Evolutionary conservation across 106 monocot species (phyloP).

Genomic region (Acorus gramineus): DNA sequence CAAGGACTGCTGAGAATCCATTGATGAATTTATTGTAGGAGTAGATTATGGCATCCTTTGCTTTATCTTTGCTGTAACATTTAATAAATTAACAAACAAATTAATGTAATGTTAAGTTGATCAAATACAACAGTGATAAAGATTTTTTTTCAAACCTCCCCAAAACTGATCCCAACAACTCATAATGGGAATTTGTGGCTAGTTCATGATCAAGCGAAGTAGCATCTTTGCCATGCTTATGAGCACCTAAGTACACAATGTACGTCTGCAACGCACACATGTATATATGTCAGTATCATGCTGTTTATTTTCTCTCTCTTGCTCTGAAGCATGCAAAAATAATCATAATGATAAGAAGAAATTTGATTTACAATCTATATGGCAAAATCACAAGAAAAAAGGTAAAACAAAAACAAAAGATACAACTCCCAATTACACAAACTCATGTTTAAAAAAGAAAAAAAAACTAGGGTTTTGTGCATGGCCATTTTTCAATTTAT

Average conservation of each 20-base stretch:
- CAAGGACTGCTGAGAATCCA: constrained; percentile 64
- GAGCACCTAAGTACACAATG: constrained; percentile 49
- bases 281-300: too few species aligned
- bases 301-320: too few species aligned
- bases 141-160: constrained; percentile 19
- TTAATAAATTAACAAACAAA: not conserved
- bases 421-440: not conserved
- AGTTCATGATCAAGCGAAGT: not conserved
- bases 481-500: not conserved
- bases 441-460: not conserved
- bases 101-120: too few species aligned
- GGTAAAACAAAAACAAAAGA: not conserved
- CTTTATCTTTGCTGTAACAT: constrained; percentile 40
- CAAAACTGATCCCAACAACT: constrained; percentile 34
- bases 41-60: constrained; percentile 50
- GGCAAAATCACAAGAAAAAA: not conserved
- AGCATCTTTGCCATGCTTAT: not conserved
- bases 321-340: too few species aligned
- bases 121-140: not conserved
- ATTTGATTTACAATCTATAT: too few species aligned
- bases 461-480: not conserved
- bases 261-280: constrained; percentile 24
- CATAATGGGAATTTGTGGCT: constrained; percentile 28
- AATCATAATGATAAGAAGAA: too few species aligned
- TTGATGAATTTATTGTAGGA: constrained; percentile 64